These are phyloP conservation scores for Aspergillus nidulans DNA, from an alignment of 495 filamentous ascomycete species.

Conservation along the genomic window DNA sequence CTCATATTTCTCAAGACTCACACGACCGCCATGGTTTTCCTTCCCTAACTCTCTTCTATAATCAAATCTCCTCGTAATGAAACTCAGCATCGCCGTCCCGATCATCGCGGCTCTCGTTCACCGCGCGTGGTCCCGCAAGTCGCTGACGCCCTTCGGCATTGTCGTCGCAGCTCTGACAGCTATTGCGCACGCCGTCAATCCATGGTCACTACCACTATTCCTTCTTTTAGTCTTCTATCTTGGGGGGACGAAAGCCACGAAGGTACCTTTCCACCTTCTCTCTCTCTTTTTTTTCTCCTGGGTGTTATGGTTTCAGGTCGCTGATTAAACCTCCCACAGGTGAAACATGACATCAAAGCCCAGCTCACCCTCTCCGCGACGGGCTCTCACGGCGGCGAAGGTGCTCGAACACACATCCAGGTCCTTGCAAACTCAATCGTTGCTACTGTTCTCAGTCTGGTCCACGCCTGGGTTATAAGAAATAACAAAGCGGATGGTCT, in stretches of 20 bases:
- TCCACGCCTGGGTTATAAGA: constrained; percentile 63
- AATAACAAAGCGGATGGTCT: constrained; percentile 6
- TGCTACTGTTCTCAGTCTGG: constrained; percentile 65
- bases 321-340: constrained; percentile 33
- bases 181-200: constrained; percentile 75
- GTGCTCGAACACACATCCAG: constrained; percentile 78
- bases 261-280: constrained; percentile 40
- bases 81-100: constrained; percentile 62
- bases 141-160: constrained; percentile 67
- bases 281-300: background rate
- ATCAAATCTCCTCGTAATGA: constrained; percentile 48
- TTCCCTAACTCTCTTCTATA: background rate
- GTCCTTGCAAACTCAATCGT: constrained; percentile 85
- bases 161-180: constrained; percentile 66
- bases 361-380: constrained; percentile 70
- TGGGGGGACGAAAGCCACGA: constrained; percentile 76
- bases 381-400: constrained; percentile 70
- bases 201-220: constrained; percentile 83
- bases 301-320: background rate
- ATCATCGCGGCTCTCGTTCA: constrained; percentile 58
- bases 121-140: constrained; percentile 66
- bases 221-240: constrained; percentile 84
- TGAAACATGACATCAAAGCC: constrained; percentile 84
- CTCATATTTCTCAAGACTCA: background rate
- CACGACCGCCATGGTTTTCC: background rate